Conservation (phyloP, 805 yeast species). For the Suhomyces vadensis region DNA sequence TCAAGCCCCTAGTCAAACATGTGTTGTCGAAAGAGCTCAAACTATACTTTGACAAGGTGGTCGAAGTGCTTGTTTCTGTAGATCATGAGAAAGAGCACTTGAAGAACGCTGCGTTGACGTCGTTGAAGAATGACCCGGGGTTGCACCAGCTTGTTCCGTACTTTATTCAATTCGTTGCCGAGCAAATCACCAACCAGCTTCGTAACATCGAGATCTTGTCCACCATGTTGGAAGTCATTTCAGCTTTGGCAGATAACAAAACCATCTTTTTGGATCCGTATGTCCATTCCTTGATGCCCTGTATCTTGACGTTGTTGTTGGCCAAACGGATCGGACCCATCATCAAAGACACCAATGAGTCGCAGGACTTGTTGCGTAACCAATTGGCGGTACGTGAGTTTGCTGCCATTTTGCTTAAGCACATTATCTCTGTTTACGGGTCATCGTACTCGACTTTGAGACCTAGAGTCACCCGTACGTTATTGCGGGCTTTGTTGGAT, state of each 20-base stretch:
- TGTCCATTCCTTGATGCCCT: slow-evolving; percentile 96
- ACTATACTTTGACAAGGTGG: slow-evolving; percentile 87
- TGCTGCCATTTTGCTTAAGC: slow-evolving; percentile 79
- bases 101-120: slow-evolving; percentile 77
- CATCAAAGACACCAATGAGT: slow-evolving; percentile 37
- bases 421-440: slow-evolving; percentile 78
- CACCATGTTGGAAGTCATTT: slow-evolving; percentile 86
- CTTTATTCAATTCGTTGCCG: slow-evolving; percentile 93
- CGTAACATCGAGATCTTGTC: slow-evolving; percentile 67
- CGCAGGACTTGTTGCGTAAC: slow-evolving; percentile 30
- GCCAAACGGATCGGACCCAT: slow-evolving; percentile 82
- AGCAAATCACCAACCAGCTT: slow-evolving; percentile 86
- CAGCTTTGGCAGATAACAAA: slow-evolving; percentile 78
- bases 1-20: slow-evolving; percentile 92
- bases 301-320: slow-evolving; percentile 81
- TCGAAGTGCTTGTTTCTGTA: slow-evolving; percentile 67
- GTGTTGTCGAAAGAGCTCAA: slow-evolving; percentile 92
- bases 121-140: slow-evolving; percentile 90
- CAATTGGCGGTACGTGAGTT: slow-evolving; percentile 76
- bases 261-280: slow-evolving; percentile 92
- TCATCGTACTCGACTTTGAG: slow-evolving; percentile 84
- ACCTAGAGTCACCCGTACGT: slow-evolving; percentile 91
- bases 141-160: slow-evolving; percentile 95
- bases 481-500: slow-evolving; percentile 87
- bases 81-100: slow-evolving; percentile 57